Evolutionary conservation across 2,329 filamentous ascomycete genomes (phyloP).

Genomic region (Paracorniculantispora psalliotae): DNA sequence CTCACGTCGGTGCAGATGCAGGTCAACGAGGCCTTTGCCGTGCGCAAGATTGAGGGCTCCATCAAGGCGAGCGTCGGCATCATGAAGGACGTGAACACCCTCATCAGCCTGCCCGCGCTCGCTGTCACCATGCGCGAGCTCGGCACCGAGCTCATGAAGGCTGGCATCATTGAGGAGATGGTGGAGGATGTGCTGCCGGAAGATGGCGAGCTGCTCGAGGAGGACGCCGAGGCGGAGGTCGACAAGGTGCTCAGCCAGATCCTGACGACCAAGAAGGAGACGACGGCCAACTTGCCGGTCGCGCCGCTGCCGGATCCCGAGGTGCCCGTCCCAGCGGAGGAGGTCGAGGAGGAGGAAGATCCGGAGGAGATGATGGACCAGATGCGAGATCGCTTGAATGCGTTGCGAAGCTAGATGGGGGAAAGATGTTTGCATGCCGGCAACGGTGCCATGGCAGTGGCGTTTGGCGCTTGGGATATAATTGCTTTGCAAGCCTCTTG

Average conservation of each 20-base stretch:
- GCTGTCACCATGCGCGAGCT: slow-evolving; percentile 86
- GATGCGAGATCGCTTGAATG: slow-evolving; percentile 89
- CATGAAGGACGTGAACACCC: slow-evolving; percentile 92
- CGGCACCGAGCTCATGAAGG: slow-evolving; percentile 82
- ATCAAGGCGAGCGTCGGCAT: slow-evolving; percentile 82
- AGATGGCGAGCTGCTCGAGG: slow-evolving; percentile 68
- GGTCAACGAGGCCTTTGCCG: slow-evolving; percentile 91
- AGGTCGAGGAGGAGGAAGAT: slow-evolving; percentile 73
- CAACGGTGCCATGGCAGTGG: neutral
- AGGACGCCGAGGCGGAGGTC: slow-evolving; percentile 75
- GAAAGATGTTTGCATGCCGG: neutral
- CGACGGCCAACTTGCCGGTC: slow-evolving; percentile 43
- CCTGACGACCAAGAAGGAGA: slow-evolving; percentile 72
- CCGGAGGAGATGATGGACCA: slow-evolving; percentile 87
- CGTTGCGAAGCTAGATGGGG: slow-evolving; percentile 70
- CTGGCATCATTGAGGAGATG: slow-evolving; percentile 98
- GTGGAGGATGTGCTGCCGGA: slow-evolving; percentile 79
- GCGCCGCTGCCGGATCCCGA: slow-evolving; percentile 52
- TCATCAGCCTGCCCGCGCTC: slow-evolving; percentile 79
- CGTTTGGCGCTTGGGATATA: slow-evolving; percentile 11
- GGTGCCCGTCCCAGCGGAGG: slow-evolving; percentile 52
- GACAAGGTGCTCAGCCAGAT: slow-evolving; percentile 92
- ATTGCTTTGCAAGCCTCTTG: neutral
- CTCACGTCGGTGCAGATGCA: slow-evolving; percentile 93
- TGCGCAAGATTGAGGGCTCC: slow-evolving; percentile 92